These are phyloP conservation scores for Cyberlindnera americana DNA, from an alignment of 805 yeast species.

Conservation along the genomic window DNA sequence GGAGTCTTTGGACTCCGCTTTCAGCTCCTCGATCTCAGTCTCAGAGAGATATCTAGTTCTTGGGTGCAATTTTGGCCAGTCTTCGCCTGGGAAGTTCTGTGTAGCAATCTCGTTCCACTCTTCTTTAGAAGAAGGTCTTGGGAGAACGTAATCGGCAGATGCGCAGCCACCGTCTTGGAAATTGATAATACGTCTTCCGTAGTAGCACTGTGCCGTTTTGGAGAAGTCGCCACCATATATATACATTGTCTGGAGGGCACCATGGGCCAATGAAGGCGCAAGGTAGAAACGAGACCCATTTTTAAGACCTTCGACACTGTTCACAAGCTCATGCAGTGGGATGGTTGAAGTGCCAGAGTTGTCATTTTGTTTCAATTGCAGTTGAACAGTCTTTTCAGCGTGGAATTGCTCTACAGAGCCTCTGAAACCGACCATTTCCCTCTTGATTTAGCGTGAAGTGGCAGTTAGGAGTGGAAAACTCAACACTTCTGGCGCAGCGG, in stretches of 20 bases:
- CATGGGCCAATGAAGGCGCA: conserved; percentile 64
- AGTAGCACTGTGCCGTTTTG: conserved; percentile 54
- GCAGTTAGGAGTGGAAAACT: too few relatives aligned
- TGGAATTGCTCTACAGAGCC: conserved; percentile 25
- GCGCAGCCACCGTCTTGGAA: conserved; percentile 68
- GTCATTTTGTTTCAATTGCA: conserved; percentile 21
- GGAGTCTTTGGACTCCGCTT: conserved; percentile 32
- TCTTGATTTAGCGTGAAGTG: background rate
- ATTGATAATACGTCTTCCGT: conserved; percentile 64
- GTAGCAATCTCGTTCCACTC: conserved; percentile 31
- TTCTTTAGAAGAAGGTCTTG: conserved; percentile 29
- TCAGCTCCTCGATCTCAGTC: conserved; percentile 36
- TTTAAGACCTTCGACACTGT: conserved; percentile 41
- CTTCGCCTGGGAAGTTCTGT: conserved; percentile 43
- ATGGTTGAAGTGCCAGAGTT: conserved; percentile 18
- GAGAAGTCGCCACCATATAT: conserved; percentile 53
- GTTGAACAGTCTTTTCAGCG: conserved; percentile 25
- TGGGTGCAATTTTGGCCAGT: conserved; percentile 61
- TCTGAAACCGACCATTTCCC: conserved; percentile 29
- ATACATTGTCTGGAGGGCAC: conserved; percentile 74
- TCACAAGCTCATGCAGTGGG: conserved; percentile 21
- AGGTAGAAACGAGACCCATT: conserved; percentile 49
- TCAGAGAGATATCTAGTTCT: conserved; percentile 59
- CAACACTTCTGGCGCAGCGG: too few relatives aligned
- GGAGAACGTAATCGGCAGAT: conserved; percentile 69